Evolutionary conservation across 345 rosid species (phyloP).

Genomic region (Bretschneidera sinensis): DNA sequence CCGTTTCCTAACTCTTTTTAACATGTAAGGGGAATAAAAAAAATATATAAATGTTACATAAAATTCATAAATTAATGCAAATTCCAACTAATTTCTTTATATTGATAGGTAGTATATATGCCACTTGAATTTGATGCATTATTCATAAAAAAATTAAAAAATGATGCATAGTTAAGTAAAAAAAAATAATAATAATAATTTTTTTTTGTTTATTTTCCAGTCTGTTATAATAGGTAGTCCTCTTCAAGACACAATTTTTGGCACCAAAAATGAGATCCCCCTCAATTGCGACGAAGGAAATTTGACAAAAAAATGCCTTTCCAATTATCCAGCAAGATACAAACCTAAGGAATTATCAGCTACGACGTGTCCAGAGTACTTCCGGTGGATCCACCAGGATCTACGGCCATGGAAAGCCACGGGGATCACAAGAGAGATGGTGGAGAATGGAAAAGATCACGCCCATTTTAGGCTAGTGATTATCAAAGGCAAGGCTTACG

Average conservation of each 20-base stretch:
- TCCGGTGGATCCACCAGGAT: conserved; percentile 63
- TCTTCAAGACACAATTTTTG: conserved; percentile 14
- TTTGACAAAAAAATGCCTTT: conserved; percentile 24
- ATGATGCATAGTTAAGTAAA: background rate
- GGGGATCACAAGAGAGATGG: conserved; percentile 48
- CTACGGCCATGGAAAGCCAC: conserved; percentile 44
- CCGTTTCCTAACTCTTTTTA: too few relatives aligned
- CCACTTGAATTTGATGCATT: too few relatives aligned
- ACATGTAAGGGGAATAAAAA: too few relatives aligned
- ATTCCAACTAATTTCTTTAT: too few relatives aligned
- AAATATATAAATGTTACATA: too few relatives aligned
- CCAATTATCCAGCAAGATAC: conserved; percentile 22
- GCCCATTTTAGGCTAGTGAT: conserved; percentile 53
- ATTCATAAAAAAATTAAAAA: too few relatives aligned
- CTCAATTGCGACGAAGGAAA: conserved; percentile 30
- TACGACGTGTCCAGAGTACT: conserved; percentile 55
- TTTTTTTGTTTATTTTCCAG: conserved; percentile 12
- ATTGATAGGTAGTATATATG: too few relatives aligned
- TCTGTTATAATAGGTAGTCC: conserved; percentile 17
- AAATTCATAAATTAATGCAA: too few relatives aligned
- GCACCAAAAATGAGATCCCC: conserved; percentile 16
- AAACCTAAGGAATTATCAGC: conserved; percentile 7
- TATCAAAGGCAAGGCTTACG: conserved; percentile 40
- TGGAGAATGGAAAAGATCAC: conserved; percentile 30
- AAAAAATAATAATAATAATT: background rate